Percentiles rank a stretch among this genome's conserved stretches.
phyloP scores from a whole-genome alignment of 805 yeast genomes.

The Candida fluviatilis region DNA sequence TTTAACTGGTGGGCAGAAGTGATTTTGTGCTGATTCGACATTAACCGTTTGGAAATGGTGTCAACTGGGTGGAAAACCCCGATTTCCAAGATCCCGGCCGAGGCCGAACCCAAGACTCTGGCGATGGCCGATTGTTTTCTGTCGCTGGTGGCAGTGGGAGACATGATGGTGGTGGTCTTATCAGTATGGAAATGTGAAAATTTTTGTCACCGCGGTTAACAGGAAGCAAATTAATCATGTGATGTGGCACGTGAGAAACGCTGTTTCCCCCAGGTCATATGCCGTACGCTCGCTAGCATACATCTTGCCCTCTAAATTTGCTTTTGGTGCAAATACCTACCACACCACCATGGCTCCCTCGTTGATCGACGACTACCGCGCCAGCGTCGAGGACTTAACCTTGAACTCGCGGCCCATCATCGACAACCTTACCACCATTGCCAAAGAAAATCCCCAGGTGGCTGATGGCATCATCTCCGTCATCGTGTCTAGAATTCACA shows the following conservation, averaged over 20 bases:
- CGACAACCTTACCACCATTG: conserved; percentile 75
- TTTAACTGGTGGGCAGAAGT: conserved; percentile 65
- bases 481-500: conserved; percentile 67
- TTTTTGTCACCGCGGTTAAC: conserved; percentile 5
- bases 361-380: conserved; percentile 55
- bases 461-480: conserved; percentile 78
- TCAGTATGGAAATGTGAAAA: background rate
- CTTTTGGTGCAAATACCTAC: background rate
- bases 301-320: too few relatives aligned
- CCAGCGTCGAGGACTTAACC: conserved; percentile 70
- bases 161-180: conserved; percentile 17
- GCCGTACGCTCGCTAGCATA: too few relatives aligned
- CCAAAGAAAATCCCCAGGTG: conserved; percentile 74
- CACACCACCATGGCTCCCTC: background rate
- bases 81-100: conserved; percentile 96
- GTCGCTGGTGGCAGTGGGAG: conserved; percentile 40
- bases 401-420: conserved; percentile 90
- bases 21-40: conserved; percentile 75
- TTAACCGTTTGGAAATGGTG: conserved; percentile 92
- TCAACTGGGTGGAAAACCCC: conserved; percentile 98
- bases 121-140: conserved; percentile 87
- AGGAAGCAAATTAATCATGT: too few relatives aligned
- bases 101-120: conserved; percentile 93
- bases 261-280: too few relatives aligned
- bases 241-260: too few relatives aligned